Evolutionary conservation across 2,329 filamentous ascomycete species (phyloP), one percentile per base, ranked within the genome.

Genomic region (Aspergillus vadensis): DNA sequence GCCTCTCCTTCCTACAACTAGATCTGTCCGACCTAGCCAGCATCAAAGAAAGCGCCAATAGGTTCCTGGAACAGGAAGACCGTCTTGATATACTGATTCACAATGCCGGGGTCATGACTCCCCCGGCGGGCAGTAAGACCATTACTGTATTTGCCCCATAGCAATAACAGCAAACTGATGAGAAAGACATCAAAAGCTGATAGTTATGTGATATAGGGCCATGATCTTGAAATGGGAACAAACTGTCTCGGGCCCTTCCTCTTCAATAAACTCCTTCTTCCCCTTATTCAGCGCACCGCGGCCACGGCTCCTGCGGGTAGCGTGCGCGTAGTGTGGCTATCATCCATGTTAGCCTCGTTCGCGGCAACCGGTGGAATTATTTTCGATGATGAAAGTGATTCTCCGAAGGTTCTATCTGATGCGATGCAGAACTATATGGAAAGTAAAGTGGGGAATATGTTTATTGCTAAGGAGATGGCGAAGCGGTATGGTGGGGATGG

Each of bases 1-100:
- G 66, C 0, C 63, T 84, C 10, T 74, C 74, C 38, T 81, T 80
- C 57, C 69, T 84, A 14, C 65, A 72, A 17, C 70, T 85, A 5
- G 83, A 85, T 74, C 69, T 78, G 68, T 61, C 57, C 52, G 60
- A 66, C 19, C 58, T 68, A 4, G 12, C 55, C 6, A 38, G 41
- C 23, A 59, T 68, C 23, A 57, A 59, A 23, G 21, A n/a, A 10
- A 64, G 69, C 2, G 78, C 68, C 6, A 63, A 75, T 9, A 67
- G 67, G 3, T 79, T 81, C 64, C 57, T 71, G 17, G 49, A 63
- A 4, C 63, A 70, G 55, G 76, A 79, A 55, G 65, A 66, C 15
- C 67, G 72, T 6, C 72, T 81, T 7, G 76, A 80, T 64, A 70
- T 80, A 21, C 65, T 80, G 27, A 73, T 69, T 36, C 76, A 80